Base-by-base conservation (phyloP, 2,329 filamentous ascomycete genomes). In the Chaetoscypha palmicola region DNA sequence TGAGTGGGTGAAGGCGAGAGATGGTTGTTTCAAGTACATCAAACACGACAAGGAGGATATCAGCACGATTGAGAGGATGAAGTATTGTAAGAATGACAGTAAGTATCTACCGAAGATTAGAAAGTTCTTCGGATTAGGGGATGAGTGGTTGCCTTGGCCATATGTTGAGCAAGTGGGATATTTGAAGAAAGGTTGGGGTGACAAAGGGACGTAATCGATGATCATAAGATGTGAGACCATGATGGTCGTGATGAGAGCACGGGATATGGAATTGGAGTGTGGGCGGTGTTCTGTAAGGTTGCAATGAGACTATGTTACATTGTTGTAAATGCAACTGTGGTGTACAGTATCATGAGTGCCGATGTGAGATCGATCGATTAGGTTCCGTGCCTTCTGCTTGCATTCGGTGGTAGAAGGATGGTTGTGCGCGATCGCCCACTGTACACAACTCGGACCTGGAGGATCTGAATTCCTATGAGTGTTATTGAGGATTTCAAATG, bases 11-110 rank as follows among this genome's bases (percentile, higher is more conserved):
- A 20, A 40, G 11, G 38, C 30, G 14, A 12, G 26, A n/a, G 38
- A 40, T 30, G 38, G 14, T 17, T 40, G 38, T 17, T 40, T 20
- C 17, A 40, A 30, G 17, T 40, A 40, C 23, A 40, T 40, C 16
- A 30, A 31, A 21, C 38, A 28, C 10, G 23, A 30, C n/a, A 20
- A 17, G n/a, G 10, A 40, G 7, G 26, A 40, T 28, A 40, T 40
- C 16, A 30, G 14, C 7, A 40, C 11, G 16, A 28, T 40, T 21
- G 23, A 31, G 19, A 8, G 23, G 12, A 30, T 40, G 14, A 40
- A 31, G 16, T 40, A 30, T 40, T 40, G 23, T 16, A 34, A 16
- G 4, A 37, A 37, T 22, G 21, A 37, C 17, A 37, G 34, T n/a
- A 22, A 22, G 12, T 37, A 37, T 37, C 20, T 37, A 11, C 34